These are phyloP conservation scores for Arctium minus DNA, from an alignment of 129 eudicot genomes.

Conservation along the genomic window DNA sequence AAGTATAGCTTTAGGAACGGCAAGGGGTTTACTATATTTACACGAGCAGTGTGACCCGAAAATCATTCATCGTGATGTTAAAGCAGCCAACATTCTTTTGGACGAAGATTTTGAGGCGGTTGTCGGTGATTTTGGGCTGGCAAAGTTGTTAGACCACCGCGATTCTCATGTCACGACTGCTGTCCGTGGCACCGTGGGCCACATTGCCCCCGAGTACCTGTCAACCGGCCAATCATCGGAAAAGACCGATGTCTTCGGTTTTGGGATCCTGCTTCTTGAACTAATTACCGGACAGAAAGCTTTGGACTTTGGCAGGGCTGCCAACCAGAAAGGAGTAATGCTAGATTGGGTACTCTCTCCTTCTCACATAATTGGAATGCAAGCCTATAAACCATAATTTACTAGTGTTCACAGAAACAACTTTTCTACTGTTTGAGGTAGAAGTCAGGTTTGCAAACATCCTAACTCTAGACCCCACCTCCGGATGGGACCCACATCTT, in stretches of 20 bases:
- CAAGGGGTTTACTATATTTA: conserved; percentile 80
- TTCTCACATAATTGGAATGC: not conserved
- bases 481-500: not conserved
- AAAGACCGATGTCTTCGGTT: conserved; percentile 94
- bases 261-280: conserved; percentile 87
- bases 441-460: too few relatives aligned
- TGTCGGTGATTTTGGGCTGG: conserved; percentile 95
- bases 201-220: conserved; percentile 91
- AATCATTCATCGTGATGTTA: conserved; percentile 93
- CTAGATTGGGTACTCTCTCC: conserved; percentile 71
- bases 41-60: conserved; percentile 95
- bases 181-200: conserved; percentile 95
- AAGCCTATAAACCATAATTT: not conserved
- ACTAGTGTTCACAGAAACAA: not conserved
- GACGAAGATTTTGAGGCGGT: conserved; percentile 97
- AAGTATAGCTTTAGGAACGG: conserved; percentile 86
- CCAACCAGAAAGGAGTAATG: conserved; percentile 80
- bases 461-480: too few relatives aligned
- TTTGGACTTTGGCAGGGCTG: conserved; percentile 75
- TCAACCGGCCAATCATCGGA: conserved; percentile 95
- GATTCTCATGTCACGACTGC: conserved; percentile 97
- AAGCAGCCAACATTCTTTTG: conserved; percentile 90
- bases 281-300: conserved; percentile 89
- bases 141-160: conserved; percentile 83
- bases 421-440: not conserved